Base-by-base conservation (phyloP, 2,329 filamentous ascomycete genomes). In the Arthrobotrys sinensis region DNA sequence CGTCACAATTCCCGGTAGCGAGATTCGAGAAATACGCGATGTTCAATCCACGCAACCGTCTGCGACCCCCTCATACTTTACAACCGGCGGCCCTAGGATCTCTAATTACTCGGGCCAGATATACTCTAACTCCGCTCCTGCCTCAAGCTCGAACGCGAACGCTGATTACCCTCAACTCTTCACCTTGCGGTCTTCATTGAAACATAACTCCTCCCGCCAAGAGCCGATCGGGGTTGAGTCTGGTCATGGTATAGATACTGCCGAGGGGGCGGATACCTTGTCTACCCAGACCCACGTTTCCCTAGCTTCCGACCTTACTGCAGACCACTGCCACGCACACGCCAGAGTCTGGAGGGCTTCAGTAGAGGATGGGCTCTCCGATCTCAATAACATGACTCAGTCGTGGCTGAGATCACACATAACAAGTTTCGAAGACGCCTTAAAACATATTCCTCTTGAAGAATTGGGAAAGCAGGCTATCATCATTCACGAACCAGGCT, bases 381-480 rank as follows among this genome's bases (percentile, higher is more conserved):
- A 64, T 12, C 63, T 78, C 10, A 67, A 43, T 11, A 57, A 63
- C 11, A 55, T 78, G 62, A 34, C 75, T 11, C 60, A 21, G 14
- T 28, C 48, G 6, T 78, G 75, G 75, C 16, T 78, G 4, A 48
- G 12, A 24, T 67, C 75, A 24, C 67, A 78, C 34, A 34, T 78
- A 38, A 14, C 67, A 36, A 43, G 45, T 4, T 68, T 72, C 40
- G 67, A 70, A 4, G 75, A 78, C 21, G 67, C 46, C n/a, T 16
- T 78, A 16, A 66, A 68, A 21, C 53, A 78, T 46, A 55, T 72
- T 7, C 75, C 75, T 19, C 55, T 78, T 7, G 75, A 78, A 11
- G 75, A 78, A 19, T 32, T 78, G 19, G 75, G 75, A 2, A 78
- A 78, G 46, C 75, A 78, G 19, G 43, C 50, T 4, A 34, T 71